Base-by-base conservation (phyloP, 345 rosid species). In the Salix caprea region DNA sequence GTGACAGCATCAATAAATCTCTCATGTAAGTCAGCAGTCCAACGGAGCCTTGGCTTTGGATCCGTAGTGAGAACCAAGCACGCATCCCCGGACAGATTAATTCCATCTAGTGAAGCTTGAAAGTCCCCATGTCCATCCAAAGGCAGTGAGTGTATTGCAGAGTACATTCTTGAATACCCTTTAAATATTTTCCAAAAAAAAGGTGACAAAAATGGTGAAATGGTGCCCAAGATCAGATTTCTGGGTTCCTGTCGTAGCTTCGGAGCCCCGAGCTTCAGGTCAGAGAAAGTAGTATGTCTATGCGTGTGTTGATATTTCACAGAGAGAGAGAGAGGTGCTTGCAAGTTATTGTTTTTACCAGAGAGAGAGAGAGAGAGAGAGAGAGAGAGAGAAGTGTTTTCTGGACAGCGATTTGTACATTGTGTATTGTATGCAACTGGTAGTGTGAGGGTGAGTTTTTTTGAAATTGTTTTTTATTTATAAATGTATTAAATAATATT, bases 1-100 rank as follows among this genome's bases (percentile, higher is more conserved):
- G 97, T 83, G 60, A 94, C 95, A 74, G 94, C 97, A 80, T 94
- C 97, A 23, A 94, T 84, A 80, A 94, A 94, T 81, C 98, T 86
- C 24, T 91, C 98, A 74, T 94, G 98, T 79, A 94, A 97, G 82
- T 94, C 98, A 11, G 94, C 81, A 13, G 98, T 92, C 98, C 98
- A 94, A 0, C 98, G 97, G 75, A 94, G 98, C 4, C 97, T 92
- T 69, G 98, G 98, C 81, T 92, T 94, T 12, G 98, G 97, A 86
- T 94, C 98, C 71, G 98, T 83, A 69, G 98, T 92, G 79, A 94
- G 82, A 64, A 91, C 95, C 79, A 94, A 77, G 75, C 97, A 92
- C 23, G 95, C 89, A 30, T 91, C 97, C 16, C 91, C 84, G 52
- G 91, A 88, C 60, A 90, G 80, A 82, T 86, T 89, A 34, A 89